Conservation (phyloP, 2,329 filamentous ascomycete genomes). For the Parasarocladium wereldwijsianum region DNA sequence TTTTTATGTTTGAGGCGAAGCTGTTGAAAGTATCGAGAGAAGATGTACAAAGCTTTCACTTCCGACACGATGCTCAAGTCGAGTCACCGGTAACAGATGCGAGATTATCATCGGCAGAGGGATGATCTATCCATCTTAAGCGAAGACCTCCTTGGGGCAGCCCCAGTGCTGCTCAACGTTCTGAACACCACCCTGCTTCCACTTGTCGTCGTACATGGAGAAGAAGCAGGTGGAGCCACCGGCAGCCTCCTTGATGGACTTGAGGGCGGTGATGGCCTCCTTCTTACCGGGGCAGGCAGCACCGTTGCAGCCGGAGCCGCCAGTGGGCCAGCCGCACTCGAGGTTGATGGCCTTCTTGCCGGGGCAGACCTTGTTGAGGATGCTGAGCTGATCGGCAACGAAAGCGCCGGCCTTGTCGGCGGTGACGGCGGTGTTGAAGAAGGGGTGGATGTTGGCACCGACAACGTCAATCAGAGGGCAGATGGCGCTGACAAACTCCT, state of each 20-base stretch:
- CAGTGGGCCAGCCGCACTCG: constrained; percentile 80
- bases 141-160: constrained; percentile 20
- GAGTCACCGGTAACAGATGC: no score
- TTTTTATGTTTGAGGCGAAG: no score
- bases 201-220: constrained; percentile 63
- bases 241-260: constrained; percentile 48
- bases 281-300: constrained; percentile 48
- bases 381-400: constrained; percentile 55
- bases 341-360: constrained; percentile 64
- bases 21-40: no score
- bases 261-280: constrained; percentile 61
- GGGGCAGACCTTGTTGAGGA: constrained; percentile 56
- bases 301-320: constrained; percentile 58
- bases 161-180: constrained; percentile 74
- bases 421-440: constrained; percentile 64
- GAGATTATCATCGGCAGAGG: no score
- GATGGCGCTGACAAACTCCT: constrained; percentile 40
- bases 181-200: constrained; percentile 61
- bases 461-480: constrained; percentile 66
- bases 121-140: no score
- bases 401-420: constrained; percentile 61
- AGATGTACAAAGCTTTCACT: no score
- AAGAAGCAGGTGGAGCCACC: constrained; percentile 68
- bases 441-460: constrained; percentile 81
- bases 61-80: no score